Percentiles rank a stretch among this genome's conserved stretches.
Conservation (phyloP, 495 filamentous ascomycete species). For the Aspergillus egyptiacus region DNA sequence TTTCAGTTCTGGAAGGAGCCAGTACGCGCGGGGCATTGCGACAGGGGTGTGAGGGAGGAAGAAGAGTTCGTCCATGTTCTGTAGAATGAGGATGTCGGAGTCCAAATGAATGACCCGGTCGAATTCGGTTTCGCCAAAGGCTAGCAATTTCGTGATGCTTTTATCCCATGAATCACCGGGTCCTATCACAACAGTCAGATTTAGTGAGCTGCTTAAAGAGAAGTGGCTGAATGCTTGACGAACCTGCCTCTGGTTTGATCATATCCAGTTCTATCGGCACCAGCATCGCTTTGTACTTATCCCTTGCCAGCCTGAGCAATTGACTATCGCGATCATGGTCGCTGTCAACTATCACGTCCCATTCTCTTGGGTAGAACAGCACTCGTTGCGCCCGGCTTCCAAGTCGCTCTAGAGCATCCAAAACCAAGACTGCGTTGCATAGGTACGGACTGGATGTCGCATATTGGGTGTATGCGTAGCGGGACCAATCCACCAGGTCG, state of each 20-base stretch:
- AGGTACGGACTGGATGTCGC: constrained; percentile 63
- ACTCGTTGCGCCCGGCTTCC: constrained; percentile 60
- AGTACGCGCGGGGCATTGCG: constrained; percentile 68
- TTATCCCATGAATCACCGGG: constrained; percentile 48
- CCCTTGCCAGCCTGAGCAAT: constrained; percentile 53
- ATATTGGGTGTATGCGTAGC: constrained; percentile 66
- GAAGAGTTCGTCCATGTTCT: constrained; percentile 69
- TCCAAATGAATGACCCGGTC: constrained; percentile 63
- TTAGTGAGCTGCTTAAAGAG: background rate
- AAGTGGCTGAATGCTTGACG: constrained; percentile 1
- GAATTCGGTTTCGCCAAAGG: constrained; percentile 65
- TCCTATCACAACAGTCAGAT: constrained; percentile 9
- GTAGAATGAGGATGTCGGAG: constrained; percentile 58
- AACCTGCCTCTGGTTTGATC: constrained; percentile 38
- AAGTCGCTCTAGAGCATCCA: constrained; percentile 55
- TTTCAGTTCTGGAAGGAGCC: constrained; percentile 50
- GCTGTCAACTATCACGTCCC: constrained; percentile 39
- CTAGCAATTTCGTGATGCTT: constrained; percentile 63
- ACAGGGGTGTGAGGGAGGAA: constrained; percentile 54
- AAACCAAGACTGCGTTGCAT: constrained; percentile 72
- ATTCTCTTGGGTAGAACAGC: constrained; percentile 59
- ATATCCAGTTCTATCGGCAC: constrained; percentile 55
- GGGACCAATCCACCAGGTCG: constrained; percentile 51
- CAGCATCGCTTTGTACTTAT: constrained; percentile 56
- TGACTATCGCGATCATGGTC: constrained; percentile 44